Evolutionary conservation across 345 rosid species (phyloP), one percentile per base, ranked within the genome.

Genomic region (Boechera stricta): DNA sequence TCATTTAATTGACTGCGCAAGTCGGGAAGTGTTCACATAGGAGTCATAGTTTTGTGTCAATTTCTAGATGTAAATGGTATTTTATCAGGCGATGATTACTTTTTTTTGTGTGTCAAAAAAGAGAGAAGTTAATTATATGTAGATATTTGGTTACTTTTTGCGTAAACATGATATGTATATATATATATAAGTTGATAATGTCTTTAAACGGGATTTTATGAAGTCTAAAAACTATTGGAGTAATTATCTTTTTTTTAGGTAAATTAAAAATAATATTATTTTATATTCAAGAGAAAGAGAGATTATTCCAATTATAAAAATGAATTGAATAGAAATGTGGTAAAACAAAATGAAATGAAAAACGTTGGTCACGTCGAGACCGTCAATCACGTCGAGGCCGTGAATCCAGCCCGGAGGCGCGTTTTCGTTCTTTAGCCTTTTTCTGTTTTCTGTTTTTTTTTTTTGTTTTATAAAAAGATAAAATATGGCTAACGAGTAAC

Each of bases 301-400:
- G 21, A 21, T 21, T 21, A 18, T 18, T 21, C 21, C 21, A 21
- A 21, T 21, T 21, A 21, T 21, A 21, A 21, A 21, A 21, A 21
- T 21, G 24, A 21, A 21, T 21, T 21, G 24, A 1, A 21, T 21
- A 21, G 24, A 21, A 21, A 21, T 21, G 24, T 21, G 24, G 24
- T 1, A 21, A 21, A 63, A 45, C 13, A 35, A 42, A 65, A 36
- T 48, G 60, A 48, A 67, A 67, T 31, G 32, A 62, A 41, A 69
- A 29, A n/a, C 41, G 57, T 69, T 42, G 48, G 69, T 53, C 35
- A 76, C 31, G 64, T 29, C 49, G 55, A 58, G 44, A 72, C 72
- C 77, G 77, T 56, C 72, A 77, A 72, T 78, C 81, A 72, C 73
- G 77, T 42, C 60, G 35, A 59, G 49, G 45, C 70, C 74, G 78